Evolutionary conservation across 1,284 basidiomycete genomes (phyloP).

Genomic region (Violaceomyces palustris): DNA sequence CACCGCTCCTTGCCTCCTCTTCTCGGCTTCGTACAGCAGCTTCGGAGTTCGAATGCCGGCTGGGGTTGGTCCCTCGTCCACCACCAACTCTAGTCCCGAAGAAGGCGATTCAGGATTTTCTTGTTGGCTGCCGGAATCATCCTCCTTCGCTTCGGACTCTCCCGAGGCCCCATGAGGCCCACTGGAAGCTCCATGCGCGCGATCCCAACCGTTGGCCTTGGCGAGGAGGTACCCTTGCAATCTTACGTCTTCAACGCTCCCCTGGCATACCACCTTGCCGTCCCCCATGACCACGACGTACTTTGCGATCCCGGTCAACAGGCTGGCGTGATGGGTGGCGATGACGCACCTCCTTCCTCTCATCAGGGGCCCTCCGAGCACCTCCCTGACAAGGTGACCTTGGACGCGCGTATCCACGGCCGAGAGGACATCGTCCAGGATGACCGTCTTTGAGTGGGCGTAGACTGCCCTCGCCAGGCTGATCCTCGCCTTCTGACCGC

Average conservation of each 20-base stretch:
- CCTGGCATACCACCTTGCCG: too few relatives aligned
- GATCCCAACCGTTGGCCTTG: too few relatives aligned
- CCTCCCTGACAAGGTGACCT: conserved; percentile 55
- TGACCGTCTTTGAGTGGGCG: conserved; percentile 32
- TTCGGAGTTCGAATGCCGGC: conserved; percentile 16
- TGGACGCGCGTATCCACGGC: conserved; percentile 63
- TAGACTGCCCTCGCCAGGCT: conserved; percentile 46
- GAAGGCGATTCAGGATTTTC: too few relatives aligned
- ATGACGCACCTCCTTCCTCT: conserved; percentile 65
- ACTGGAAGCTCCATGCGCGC: too few relatives aligned
- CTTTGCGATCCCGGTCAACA: conserved; percentile 18
- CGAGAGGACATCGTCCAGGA: conserved; percentile 47
- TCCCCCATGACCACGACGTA: conserved; percentile 38
- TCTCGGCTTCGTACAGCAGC: conserved; percentile 35
- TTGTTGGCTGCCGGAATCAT: too few relatives aligned
- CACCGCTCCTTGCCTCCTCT: conserved; percentile 25
- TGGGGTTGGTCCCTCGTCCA: too few relatives aligned
- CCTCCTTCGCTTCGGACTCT: too few relatives aligned
- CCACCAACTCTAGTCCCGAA: too few relatives aligned
- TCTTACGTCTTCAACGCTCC: too few relatives aligned
- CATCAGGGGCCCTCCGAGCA: conserved; percentile 29
- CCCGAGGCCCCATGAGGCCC: too few relatives aligned
- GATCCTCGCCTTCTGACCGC: conserved; percentile 47
- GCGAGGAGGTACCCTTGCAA: too few relatives aligned
- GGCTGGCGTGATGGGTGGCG: conserved; percentile 62